Base-by-base conservation (phyloP, 352 stramenopile genomes). In the Phytophthora aleatoria region DNA sequence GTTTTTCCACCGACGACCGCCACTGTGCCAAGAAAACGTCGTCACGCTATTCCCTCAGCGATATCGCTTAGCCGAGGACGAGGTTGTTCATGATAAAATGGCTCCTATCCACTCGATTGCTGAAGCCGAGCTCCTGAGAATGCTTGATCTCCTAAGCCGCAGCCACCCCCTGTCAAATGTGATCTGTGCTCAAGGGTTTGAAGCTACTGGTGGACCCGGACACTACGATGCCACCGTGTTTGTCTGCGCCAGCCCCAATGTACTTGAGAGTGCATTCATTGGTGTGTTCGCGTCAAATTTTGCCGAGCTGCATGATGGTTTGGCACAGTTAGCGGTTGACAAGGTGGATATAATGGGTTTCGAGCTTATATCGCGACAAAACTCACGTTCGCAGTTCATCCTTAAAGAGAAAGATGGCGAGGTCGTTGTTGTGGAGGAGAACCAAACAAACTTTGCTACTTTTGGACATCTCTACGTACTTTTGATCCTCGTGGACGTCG, bases 381-480 rank as follows among this genome's bases (percentile, higher is more conserved):
- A 90, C 52, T 64, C 54, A 12, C 70, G 57, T 1, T 72, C 62
- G 10, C 28, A 53, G 6, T 91, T 85, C 51, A 43, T 33, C 5
- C 57, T 61, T 61, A 75, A 38, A 16, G 61, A 64, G 36, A 56
- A 50, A 27, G 31, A 67, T 13, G 57, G 57, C 10, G 58, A 69
- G 48, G 31, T 74, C 10, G 20, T 63, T 30, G 57, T 74, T n/a
- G 24, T 57, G 5, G 76, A 86, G 27, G 50, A 52, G 24, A 81
- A 39, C 3, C 7, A 28, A 4, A 64, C 71, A 8, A 91, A 91
- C 56, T 86, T 90, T 41, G 64, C 73, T 12, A 79, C 66, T 38
- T 89, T 81, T 50, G 83, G 83, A 0, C 67, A 84, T 38, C 44
- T 91, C 2, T 89, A 89, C 49, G 67, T 83, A 3, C 10, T 78